Base-by-base conservation (phyloP, 306 rosid species). In the Cyamopsis tetragonoloba region DNA sequence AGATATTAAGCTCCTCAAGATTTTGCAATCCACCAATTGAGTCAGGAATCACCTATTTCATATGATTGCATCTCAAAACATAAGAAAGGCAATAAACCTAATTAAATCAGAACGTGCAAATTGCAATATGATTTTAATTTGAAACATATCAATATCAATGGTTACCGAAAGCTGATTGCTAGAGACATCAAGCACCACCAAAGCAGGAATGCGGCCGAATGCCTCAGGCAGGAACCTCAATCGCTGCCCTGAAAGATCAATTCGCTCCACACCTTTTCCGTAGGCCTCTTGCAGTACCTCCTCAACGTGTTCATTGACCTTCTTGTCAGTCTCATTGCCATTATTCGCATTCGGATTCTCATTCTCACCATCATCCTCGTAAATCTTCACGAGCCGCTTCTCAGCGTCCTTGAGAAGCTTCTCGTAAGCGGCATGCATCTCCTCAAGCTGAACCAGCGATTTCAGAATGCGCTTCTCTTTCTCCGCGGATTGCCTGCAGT, bases 401-500 rank as follows among this genome's bases (percentile, higher is more conserved):
- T 93, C 99, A 0, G 97, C 97, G 10, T 90, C 90, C 80, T 70
- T 86, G 13, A 93, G 83, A 23, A 93, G 79, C 77, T 77, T 90
- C 70, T 74, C 90, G 73, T 93, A 93, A 3, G 95, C 76, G 0
- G 53, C 86, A 66, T 90, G 97, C 95, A 90, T 85, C 62, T 88
- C 89, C 3, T 93, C 97, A 47, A 87, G 70, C 82, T 88, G 95
- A 5, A 93, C 8, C 23, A 93, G 37, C 0, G 85, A 82, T 19
- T 72, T 87, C 48, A 55, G 82, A 9, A 15, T 10, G 48, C 80
- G 84, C 68, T 28, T 82, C 70, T 90, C 97, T 28, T 56, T 83
- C 48, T 93, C 99, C 12, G 83, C 75, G 35, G 61, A 24, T 7
- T 79, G 71, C 77, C 86, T 80, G 46, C 62, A 68, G 71, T 71